Evolutionary conservation across 1,284 basidiomycete species (phyloP).

Genomic region (Sanghuangporus sanghuang): DNA sequence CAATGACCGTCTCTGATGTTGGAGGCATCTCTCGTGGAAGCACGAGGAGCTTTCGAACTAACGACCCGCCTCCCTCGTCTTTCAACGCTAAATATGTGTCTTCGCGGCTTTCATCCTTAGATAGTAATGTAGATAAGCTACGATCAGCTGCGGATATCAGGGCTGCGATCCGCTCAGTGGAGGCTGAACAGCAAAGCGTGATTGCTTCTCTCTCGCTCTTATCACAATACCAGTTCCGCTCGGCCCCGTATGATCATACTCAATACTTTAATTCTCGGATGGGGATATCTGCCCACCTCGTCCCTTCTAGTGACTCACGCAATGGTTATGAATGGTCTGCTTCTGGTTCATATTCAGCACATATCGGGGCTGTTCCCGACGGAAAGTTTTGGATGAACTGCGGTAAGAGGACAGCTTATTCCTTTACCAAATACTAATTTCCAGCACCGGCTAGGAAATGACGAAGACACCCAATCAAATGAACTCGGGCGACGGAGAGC

Average conservation of each 20-base stretch:
- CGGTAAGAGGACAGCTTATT: too few species aligned
- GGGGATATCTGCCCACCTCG: too few species aligned
- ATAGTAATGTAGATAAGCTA: conserved; percentile 43
- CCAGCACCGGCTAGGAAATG: neutral
- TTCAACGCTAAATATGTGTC: conserved; percentile 6
- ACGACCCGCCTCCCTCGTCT: conserved; percentile 14
- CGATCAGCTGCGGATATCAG: conserved; percentile 57
- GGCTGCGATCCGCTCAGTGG: conserved; percentile 57
- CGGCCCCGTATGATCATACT: conserved; percentile 18
- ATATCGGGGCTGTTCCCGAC: too few species aligned
- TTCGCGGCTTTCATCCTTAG: neutral
- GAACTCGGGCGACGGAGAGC: conserved; percentile 58
- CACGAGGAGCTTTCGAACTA: conserved; percentile 2
- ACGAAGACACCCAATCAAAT: conserved; percentile 47
- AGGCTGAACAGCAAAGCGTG: conserved; percentile 60
- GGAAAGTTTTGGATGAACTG: too few species aligned
- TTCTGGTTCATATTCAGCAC: too few species aligned
- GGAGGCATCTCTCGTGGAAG: conserved; percentile 3
- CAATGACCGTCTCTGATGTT: neutral
- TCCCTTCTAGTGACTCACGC: too few species aligned
- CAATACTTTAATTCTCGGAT: conserved; percentile 28
- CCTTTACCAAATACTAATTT: neutral
- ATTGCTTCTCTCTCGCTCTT: conserved; percentile 70
- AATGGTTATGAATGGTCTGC: too few species aligned
- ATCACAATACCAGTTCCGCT: conserved; percentile 37